Base-by-base conservation (phyloP, 331 rosid genomes). In the Prunus yedoensis region DNA sequence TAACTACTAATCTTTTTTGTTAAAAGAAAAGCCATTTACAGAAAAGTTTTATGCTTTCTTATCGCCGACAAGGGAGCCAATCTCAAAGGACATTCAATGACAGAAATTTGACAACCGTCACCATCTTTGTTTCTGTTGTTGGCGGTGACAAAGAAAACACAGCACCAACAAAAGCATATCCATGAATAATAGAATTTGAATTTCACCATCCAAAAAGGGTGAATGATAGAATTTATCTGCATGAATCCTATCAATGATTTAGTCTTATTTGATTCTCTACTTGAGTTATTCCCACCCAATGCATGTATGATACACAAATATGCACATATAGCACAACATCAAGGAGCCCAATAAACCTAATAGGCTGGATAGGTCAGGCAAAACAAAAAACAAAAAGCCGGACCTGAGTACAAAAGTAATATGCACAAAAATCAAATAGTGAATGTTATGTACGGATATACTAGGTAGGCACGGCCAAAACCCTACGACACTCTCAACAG, bases 351-450 rank as follows among this genome's bases (percentile, higher is more conserved):
- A 56, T 35, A 53, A 56, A 27, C 21, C 32, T 28, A 3, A 56
- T 4, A 35, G 65, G 52, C 53, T 5, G 45, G 14, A 54, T 18
- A 23, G 91, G 85, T 56, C 79, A 11, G 86, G 87, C 89, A 77
- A 74, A 71, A 57, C 76, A 0, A 66, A 72, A 58, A 85, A 82
- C 84, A 76, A 79, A 85, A 86, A 23, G 82, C 77, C 84, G 11
- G 79, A 81, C 80, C 85, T 59, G 66, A 58, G 73, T 46, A 28
- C 59, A 66, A 49, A 18, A 70, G 25, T 59, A 83, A 84, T 73
- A 27, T 70, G 76, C 85, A 87, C 63, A 74, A 64, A 49, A 25
- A 59, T 69, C n/a, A 76, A 84, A 25, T 62, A 18, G 21, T 62
- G 74, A 84, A 25, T 62, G 45, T 45, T 62, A 65, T 58, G 71